Evolutionary conservation across 2,329 filamentous ascomycete species (phyloP).

Genomic region (Calonectria pteridis): DNA sequence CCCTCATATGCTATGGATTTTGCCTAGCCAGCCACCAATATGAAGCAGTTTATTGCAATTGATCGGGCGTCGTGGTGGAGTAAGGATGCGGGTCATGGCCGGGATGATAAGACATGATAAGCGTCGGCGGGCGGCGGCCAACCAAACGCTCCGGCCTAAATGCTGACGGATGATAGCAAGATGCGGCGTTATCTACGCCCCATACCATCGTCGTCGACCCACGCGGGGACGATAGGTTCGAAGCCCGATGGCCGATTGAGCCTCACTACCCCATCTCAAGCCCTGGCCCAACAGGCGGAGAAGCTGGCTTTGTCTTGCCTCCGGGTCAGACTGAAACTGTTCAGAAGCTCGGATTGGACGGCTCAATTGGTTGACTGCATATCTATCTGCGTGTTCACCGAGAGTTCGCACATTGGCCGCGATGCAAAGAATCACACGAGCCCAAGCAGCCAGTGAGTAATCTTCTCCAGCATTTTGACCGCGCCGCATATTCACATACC

Average conservation of each 20-base stretch:
- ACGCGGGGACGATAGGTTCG: neutral
- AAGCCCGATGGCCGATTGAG: neutral
- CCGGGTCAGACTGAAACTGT: neutral
- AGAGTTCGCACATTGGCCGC: neutral
- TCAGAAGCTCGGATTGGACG: neutral
- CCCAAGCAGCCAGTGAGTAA: neutral
- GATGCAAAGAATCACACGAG: constrained; percentile 1
- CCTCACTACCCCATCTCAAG: neutral
- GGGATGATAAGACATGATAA: neutral
- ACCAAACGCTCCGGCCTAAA: neutral
- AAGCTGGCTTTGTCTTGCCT: neutral
- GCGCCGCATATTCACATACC: neutral
- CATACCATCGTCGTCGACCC: neutral
- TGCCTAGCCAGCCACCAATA: neutral
- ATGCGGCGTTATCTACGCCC: neutral
- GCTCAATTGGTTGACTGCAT: neutral
- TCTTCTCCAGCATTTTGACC: neutral
- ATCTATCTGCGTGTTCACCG: neutral
- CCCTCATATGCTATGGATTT: neutral
- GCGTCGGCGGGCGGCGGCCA: neutral
- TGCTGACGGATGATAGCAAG: neutral
- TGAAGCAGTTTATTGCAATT: neutral
- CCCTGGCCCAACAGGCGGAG: neutral
- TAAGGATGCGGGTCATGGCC: neutral
- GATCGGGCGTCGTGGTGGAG: neutral